Conservation (phyloP, 495 filamentous ascomycete genomes). For the Penicillium macrosclerotiorum region DNA sequence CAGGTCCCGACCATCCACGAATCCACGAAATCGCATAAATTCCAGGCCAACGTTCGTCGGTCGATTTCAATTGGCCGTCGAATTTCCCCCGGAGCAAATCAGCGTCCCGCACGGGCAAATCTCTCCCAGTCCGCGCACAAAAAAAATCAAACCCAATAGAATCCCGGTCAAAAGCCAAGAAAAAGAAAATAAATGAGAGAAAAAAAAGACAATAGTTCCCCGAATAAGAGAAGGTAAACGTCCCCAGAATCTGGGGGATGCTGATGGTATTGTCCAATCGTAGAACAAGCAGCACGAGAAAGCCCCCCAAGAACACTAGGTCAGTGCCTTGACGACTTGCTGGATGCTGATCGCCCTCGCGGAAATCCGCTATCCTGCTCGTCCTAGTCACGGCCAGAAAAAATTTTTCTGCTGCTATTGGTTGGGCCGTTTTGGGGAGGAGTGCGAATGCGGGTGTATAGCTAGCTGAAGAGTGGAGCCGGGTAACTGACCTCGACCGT, state of each 20-base stretch:
- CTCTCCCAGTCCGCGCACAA: background rate
- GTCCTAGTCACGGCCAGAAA: no score
- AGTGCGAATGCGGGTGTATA: background rate
- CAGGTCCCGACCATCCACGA: background rate
- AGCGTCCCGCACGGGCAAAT: constrained; percentile 6
- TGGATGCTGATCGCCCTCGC: no score
- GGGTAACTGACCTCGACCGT: constrained; percentile 13
- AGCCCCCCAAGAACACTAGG: no score
- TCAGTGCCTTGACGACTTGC: no score
- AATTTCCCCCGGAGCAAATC: constrained; percentile 20
- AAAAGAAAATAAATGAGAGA: background rate
- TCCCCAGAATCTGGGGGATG: no score
- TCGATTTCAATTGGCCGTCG: constrained; percentile 24
- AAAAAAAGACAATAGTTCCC: constrained; percentile 6
- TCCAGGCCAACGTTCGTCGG: no score
- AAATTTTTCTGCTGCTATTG: no score
- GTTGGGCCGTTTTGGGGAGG: background rate
- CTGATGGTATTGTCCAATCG: no score
- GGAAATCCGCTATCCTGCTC: no score
- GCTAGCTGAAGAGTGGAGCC: constrained; percentile 18
- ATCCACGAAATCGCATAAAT: constrained; percentile 5
- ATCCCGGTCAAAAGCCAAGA: no score
- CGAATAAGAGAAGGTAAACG: no score
- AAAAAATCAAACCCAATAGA: constrained; percentile 7
- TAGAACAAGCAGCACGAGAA: no score